Percentiles rank a stretch among this genome's conserved stretches.
Conservation (phyloP, 2,329 filamentous ascomycete species). For the Xylaria sp. region DNA sequence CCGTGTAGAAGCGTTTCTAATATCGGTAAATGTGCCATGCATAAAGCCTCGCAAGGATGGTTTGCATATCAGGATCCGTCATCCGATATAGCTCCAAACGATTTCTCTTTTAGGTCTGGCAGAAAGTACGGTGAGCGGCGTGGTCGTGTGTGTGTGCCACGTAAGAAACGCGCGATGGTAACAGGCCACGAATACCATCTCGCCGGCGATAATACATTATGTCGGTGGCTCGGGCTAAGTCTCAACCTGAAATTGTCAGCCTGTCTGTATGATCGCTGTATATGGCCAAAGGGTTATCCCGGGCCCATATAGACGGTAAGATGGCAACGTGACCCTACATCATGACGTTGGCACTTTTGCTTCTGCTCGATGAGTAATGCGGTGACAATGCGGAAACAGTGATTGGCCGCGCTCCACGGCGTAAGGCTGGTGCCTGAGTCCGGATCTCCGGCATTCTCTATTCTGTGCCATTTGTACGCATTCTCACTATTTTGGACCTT, state of each 20-base stretch:
- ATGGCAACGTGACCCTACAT: background rate
- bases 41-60: conserved; percentile 24
- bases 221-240: background rate
- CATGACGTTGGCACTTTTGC: background rate
- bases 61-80: background rate
- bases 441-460: conserved; percentile 3
- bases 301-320: background rate
- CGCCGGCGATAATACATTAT: background rate
- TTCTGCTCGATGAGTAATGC: background rate
- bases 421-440: background rate
- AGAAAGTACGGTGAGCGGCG: conserved; percentile 14
- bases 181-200: background rate
- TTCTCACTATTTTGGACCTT: background rate
- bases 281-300: background rate
- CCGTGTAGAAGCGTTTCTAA: conserved; percentile 9
- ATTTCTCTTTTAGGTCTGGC: background rate
- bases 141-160: background rate
- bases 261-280: background rate
- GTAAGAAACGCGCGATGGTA: background rate
- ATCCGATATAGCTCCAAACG: conserved; percentile 10
- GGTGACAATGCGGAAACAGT: background rate
- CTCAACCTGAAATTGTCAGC: background rate
- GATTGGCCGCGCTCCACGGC: background rate
- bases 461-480: background rate
- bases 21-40: conserved; percentile 20